phyloP scores from a whole-genome alignment of 768 basidiomycete species.

The Psilocybe azurescens region DNA sequence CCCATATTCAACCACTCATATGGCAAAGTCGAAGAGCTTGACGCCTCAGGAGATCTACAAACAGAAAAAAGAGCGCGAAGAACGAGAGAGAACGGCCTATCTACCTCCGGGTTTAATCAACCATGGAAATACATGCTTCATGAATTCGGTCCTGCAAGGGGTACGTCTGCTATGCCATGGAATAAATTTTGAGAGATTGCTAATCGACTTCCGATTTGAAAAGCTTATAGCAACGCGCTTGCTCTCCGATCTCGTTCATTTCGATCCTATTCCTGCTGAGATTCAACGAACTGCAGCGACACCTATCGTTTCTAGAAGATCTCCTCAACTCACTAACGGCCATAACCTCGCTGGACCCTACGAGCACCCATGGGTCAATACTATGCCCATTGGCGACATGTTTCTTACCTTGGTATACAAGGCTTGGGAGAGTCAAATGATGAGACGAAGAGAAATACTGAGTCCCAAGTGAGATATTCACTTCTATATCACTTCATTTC shows the following conservation, averaged over 20 bases:
- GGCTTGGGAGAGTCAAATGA: conserved; percentile 69
- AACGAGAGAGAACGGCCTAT: conserved; percentile 60
- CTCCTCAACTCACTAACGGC: conserved; percentile 74
- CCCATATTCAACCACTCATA: conserved; percentile 21
- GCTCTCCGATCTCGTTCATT: conserved; percentile 61
- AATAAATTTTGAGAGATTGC: conserved; percentile 14
- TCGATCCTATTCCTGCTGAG: conserved; percentile 49
- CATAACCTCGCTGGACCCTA: conserved; percentile 56
- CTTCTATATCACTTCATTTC: neutral
- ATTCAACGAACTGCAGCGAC: conserved; percentile 45
- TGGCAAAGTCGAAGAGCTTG: conserved; percentile 60
- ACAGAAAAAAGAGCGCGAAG: conserved; percentile 64
- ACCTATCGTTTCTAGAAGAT: conserved; percentile 52
- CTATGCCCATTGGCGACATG: conserved; percentile 74
- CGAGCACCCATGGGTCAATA: conserved; percentile 58
- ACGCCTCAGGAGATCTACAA: conserved; percentile 70
- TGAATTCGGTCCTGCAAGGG: conserved; percentile 94
- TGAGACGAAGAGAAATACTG: conserved; percentile 52
- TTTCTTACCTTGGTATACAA: conserved; percentile 64
- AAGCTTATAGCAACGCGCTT: conserved; percentile 73
- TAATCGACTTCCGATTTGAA: neutral
- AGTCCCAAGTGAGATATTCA: conserved; percentile 66
- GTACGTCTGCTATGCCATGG: conserved; percentile 48
- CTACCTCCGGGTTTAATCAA: conserved; percentile 80
- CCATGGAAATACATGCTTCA: conserved; percentile 93